phyloP scores from a whole-genome alignment of 306 rosid species.

The Amphicarpaea edgeworthii region DNA sequence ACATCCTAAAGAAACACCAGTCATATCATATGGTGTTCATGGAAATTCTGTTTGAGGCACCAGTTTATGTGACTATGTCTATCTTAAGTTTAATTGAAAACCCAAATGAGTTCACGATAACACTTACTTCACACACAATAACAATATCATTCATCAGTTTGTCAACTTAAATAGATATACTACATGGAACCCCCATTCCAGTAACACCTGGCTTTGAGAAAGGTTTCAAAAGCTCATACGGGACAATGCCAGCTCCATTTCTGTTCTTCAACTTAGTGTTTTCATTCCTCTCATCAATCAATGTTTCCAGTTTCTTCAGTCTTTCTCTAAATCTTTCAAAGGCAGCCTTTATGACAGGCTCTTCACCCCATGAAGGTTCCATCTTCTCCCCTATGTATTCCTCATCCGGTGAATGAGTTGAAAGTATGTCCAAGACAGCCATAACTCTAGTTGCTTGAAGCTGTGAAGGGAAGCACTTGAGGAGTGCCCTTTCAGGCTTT shows the following conservation, averaged over 20 bases:
- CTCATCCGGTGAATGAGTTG: constrained; percentile 85
- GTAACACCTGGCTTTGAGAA: constrained; percentile 77
- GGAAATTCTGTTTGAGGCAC: background rate
- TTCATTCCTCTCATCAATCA: constrained; percentile 68
- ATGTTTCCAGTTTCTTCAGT: constrained; percentile 56
- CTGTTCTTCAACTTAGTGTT: constrained; percentile 62
- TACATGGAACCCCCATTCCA: constrained; percentile 78
- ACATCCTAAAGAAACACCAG: background rate
- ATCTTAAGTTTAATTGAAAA: background rate
- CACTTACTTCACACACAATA: background rate
- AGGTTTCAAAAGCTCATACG: constrained; percentile 85
- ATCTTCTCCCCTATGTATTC: constrained; percentile 73
- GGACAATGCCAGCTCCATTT: constrained; percentile 75
- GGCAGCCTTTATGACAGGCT: constrained; percentile 63
- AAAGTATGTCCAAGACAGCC: constrained; percentile 73
- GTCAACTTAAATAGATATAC: constrained; percentile 70
- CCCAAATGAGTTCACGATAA: background rate
- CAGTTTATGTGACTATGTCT: background rate
- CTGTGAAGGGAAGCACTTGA: constrained; percentile 73
- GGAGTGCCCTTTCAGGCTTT: constrained; percentile 63
- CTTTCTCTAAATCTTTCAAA: constrained; percentile 65
- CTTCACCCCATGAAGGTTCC: constrained; percentile 72
- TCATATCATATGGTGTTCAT: background rate
- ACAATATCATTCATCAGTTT: too few species aligned
- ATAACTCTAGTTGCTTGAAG: constrained; percentile 69